These are phyloP conservation scores for Alectoria sarmentosa DNA, from an alignment of 495 filamentous ascomycete species.

Conservation along the genomic window DNA sequence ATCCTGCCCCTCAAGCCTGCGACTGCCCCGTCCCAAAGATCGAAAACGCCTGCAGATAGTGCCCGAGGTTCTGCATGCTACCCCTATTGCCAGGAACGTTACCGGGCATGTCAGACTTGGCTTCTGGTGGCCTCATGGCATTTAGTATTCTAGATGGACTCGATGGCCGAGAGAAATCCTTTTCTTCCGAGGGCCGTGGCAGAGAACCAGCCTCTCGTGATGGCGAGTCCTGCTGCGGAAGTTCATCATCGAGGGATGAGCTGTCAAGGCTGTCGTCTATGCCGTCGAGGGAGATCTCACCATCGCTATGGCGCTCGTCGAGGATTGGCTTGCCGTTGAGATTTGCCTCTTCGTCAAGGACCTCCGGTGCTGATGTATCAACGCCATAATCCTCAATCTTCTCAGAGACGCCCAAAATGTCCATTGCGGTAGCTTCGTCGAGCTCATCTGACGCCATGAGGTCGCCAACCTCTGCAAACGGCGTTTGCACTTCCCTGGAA, in stretches of 20 bases:
- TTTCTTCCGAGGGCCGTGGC: neutral
- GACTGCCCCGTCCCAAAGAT: slow-evolving; percentile 13
- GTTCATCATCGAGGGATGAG: neutral
- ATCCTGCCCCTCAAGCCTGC: slow-evolving; percentile 1
- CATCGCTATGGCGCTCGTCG: neutral
- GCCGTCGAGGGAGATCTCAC: neutral
- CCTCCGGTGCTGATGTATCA: neutral
- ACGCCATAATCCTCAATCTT: slow-evolving; percentile 4
- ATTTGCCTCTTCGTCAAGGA: neutral
- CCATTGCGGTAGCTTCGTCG: neutral
- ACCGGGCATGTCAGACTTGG: slow-evolving; percentile 3
- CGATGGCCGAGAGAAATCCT: neutral
- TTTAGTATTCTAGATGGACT: neutral
- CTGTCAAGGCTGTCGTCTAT: slow-evolving; percentile 2
- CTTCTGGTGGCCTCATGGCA: slow-evolving; percentile 7
- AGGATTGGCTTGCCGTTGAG: neutral
- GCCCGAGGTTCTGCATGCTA: slow-evolving; percentile 18
- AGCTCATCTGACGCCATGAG: neutral
- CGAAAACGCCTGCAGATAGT: slow-evolving; percentile 18
- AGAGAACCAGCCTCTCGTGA: neutral
- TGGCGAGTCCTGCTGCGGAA: neutral
- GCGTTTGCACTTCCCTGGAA: neutral
- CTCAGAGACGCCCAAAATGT: neutral
- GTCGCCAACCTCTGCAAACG: neutral
- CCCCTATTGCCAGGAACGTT: slow-evolving; percentile 4